A percentile compares a stretch with the other conserved stretches of the same genome.
Evolutionary conservation across 163 green algal species (phyloP).

Genomic region (Scenedesmus sp.): DNA sequence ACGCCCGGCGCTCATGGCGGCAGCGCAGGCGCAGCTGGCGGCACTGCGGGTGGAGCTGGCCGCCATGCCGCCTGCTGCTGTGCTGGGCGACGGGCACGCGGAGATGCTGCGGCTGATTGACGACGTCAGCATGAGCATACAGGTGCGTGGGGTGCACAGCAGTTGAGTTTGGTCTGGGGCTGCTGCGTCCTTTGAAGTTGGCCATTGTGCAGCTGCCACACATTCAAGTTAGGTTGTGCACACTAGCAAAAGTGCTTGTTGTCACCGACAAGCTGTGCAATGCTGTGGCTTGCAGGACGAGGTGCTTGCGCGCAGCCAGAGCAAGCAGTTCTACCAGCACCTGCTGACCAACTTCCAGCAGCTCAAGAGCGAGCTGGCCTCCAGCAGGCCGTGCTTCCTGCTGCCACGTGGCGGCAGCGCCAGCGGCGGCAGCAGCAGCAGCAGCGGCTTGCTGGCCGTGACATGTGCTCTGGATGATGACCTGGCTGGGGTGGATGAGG

Average conservation of each 20-base stretch:
- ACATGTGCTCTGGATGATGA: slow-evolving; percentile 51
- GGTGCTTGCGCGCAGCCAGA: slow-evolving; percentile 50
- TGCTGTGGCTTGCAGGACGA: slow-evolving; percentile 23
- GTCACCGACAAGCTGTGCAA: not conserved
- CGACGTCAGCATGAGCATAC: slow-evolving; percentile 37
- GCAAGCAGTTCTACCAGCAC: slow-evolving; percentile 52
- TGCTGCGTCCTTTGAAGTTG: not conserved
- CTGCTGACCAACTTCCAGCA: slow-evolving; percentile 46
- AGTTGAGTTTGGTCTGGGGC: not conserved
- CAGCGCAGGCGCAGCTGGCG: slow-evolving; percentile 34
- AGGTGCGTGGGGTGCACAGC: slow-evolving; percentile 16
- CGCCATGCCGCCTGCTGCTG: slow-evolving; percentile 29
- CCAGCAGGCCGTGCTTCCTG: slow-evolving; percentile 49
- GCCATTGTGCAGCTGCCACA: not conserved
- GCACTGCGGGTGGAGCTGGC: slow-evolving; percentile 34
- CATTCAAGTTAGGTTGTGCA: too few relatives aligned
- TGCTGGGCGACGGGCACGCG: slow-evolving; percentile 43
- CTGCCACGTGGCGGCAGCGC: slow-evolving; percentile 3
- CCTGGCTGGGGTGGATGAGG: slow-evolving; percentile 32
- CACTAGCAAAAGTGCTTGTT: too few relatives aligned
- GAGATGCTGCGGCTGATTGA: slow-evolving; percentile 53
- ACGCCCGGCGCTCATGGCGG: slow-evolving; percentile 30
- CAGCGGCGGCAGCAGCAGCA: not conserved
- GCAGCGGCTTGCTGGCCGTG: slow-evolving; percentile 28
- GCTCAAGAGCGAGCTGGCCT: slow-evolving; percentile 27